Evolutionary conservation across 2,329 filamentous ascomycete species (phyloP), one percentile per base, ranked within the genome.

Genomic region (Alternaria viburni): DNA sequence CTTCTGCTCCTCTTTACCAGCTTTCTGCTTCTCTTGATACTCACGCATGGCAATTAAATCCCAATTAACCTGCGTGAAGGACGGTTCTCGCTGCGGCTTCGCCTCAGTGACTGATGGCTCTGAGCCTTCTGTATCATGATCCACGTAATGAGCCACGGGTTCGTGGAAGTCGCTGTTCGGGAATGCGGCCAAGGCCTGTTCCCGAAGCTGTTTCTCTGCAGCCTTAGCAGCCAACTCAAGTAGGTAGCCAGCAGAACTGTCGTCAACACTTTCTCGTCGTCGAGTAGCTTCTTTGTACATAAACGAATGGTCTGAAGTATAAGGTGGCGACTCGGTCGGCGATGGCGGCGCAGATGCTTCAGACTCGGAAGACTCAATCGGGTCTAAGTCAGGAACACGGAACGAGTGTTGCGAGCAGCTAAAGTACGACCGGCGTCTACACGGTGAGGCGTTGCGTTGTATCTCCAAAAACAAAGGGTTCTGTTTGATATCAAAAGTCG

Each of bases 11-110:
- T 75, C 67, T 28, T 67, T 67, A 32, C 74, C 70, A 45, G 73
- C 69, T 45, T 84, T 84, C 69, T 85, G 81, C 70, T 89, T 84
- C 69, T 92, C 88, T 55, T 89, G 91, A 79, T 95, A 91, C 70
- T 90, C 87, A 70, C 92, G 91, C 91, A 96, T 92, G 71, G 93
- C 90, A 72, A 90, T 87, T 74, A 96, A 85, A 75, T 93, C 93
- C 89, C 91, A 95, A 61, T 87, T 82, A 5, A 88, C 86, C 70
- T 89, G 84, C 54, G 87, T 86, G 3, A 88, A 90, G 51, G 89
- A 90, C 50, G 88, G 88, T 73, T 89, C 88, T 44, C 88, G 85
- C 61, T 87, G 77, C 13, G 58, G 45, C 43, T 57, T 66, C 13
- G 55, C 57, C 15, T 69, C 71, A 23, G 68, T 65, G 2, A 59